Conservation (phyloP, 1,284 basidiomycete genomes). For the Ustilago bromivora region DNA sequence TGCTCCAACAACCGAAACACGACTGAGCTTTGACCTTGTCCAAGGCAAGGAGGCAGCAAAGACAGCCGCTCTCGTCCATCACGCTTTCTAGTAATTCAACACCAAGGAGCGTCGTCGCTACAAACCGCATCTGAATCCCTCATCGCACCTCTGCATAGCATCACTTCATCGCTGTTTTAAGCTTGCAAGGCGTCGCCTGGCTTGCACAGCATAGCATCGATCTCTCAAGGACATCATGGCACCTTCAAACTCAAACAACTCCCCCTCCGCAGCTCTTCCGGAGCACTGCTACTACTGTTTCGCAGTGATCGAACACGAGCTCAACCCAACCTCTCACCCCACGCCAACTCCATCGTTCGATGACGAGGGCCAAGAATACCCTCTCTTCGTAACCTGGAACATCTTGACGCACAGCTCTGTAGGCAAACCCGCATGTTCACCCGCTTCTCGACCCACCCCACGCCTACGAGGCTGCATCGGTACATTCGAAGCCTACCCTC, state of each 20-base stretch:
- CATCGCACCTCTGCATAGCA: not conserved
- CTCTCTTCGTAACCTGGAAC: slow-evolving; percentile 98
- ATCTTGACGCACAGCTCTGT: slow-evolving; percentile 70
- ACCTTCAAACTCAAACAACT: slow-evolving; percentile 2
- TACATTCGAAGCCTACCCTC: slow-evolving; percentile 83
- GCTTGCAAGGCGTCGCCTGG: slow-evolving; percentile 21
- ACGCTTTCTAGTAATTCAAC: not conserved
- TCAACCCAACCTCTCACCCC: slow-evolving; percentile 41
- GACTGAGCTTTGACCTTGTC: not conserved
- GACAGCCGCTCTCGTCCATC: not conserved
- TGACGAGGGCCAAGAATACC: slow-evolving; percentile 71
- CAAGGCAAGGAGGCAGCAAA: not conserved
- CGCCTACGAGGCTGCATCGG: slow-evolving; percentile 93
- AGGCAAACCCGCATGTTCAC: slow-evolving; percentile 18
- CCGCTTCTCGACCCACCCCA: slow-evolving; percentile 74
- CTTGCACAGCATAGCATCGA: slow-evolving; percentile 14
- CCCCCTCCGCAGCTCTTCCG: slow-evolving; percentile 29
- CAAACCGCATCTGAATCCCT: not conserved
- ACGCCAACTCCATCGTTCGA: slow-evolving; percentile 23
- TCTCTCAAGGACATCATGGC: slow-evolving; percentile 15
- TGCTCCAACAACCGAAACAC: too few species aligned
- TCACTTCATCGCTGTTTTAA: not conserved
- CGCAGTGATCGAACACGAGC: slow-evolving; percentile 71
- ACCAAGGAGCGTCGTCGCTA: slow-evolving; percentile 26
- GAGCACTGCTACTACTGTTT: slow-evolving; percentile 73